Evolutionary conservation across 2,329 filamentous ascomycete genomes (phyloP), one percentile per base, ranked within the genome.

Genomic region (Aspergillus viridinutans): DNA sequence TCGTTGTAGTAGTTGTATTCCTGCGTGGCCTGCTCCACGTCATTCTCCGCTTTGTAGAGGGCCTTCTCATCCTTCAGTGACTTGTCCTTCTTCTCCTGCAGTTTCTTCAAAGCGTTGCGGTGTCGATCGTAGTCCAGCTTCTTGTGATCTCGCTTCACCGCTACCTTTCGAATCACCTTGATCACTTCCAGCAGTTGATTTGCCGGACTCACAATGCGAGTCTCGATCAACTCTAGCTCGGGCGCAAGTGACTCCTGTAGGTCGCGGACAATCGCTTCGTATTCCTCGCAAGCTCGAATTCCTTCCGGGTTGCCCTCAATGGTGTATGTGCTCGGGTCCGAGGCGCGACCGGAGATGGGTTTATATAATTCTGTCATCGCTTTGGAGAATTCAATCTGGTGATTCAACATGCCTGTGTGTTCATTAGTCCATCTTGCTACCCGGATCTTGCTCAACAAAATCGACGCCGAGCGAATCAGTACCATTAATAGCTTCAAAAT

Each of bases 1-100:
- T 97, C 91, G 78, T 99, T 99, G 82, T 94, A 97, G 78, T 96
- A 95, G 74, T 97, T 93, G 79, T 89, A 99, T 68, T 99, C 94
- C 72, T 96, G 90, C 0, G 94, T 97, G 4, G 94, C 87, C 75
- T 89, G 83, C 74, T 99, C 94, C 25, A 93, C 84, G 40, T 97
- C 92, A 67, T 86, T 90, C 75, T 99, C 94, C 4, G 91, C 91
- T 74, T 95, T 96, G 85, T 95, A 99, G 67, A 96, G 81, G 17
- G 92, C 92, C 79, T 97, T 99, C 72, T 99, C 94, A 67, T 99
- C 94, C 80, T 99, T 99, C 62, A 96, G 78, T 3, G 85, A 89
- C 76, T 95, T 96, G 59, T 99, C 94, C 76, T 97, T 97, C 79
- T 99, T 99, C 59, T 97, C 94, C 72, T 97, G 89, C 45, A 97